These are phyloP conservation scores for Beauveria pseudobassiana DNA, from an alignment of 2,329 filamentous ascomycete species.

Conservation along the genomic window DNA sequence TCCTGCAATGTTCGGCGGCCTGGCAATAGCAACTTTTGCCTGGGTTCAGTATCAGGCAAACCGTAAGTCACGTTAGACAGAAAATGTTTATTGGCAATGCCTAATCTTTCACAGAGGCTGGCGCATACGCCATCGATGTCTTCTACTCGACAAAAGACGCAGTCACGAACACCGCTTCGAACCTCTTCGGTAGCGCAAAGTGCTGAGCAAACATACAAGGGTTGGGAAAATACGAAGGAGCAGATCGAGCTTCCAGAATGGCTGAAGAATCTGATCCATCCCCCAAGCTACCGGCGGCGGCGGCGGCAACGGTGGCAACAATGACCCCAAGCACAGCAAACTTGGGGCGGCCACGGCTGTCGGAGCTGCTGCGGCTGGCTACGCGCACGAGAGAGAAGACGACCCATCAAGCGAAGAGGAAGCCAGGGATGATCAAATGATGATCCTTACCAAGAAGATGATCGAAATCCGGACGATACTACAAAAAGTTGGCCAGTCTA, in stretches of 20 bases:
- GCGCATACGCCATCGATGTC: slow-evolving; percentile 51
- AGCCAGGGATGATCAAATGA: slow-evolving; percentile 95
- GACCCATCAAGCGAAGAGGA: slow-evolving; percentile 54
- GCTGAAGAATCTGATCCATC: slow-evolving; percentile 64
- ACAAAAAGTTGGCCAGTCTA: slow-evolving; percentile 85
- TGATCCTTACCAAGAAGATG: slow-evolving; percentile 98
- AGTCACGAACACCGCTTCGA: slow-evolving; percentile 60
- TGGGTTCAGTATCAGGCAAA: slow-evolving; percentile 96
- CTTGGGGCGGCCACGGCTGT: slow-evolving; percentile 54
- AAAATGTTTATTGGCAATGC: background rate
- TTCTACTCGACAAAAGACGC: slow-evolving; percentile 67
- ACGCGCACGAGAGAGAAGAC: slow-evolving; percentile 65
- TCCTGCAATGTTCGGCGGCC: slow-evolving; percentile 85
- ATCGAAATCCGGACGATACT: slow-evolving; percentile 94
- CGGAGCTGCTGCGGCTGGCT: slow-evolving; percentile 67
- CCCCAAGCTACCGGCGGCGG: slow-evolving; percentile 38
- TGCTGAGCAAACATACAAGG: slow-evolving; percentile 69
- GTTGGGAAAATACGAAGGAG: slow-evolving; percentile 79
- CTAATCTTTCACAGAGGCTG: slow-evolving; percentile 35
- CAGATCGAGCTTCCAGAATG: slow-evolving; percentile 64
- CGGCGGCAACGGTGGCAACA: slow-evolving; percentile 38
- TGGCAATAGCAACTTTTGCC: slow-evolving; percentile 77
- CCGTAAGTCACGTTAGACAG: slow-evolving; percentile 46
- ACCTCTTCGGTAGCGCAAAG: slow-evolving; percentile 62
- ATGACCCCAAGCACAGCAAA: slow-evolving; percentile 52